Evolutionary conservation across 495 filamentous ascomycete genomes (phyloP).

Genomic region (Cercophora samala): DNA sequence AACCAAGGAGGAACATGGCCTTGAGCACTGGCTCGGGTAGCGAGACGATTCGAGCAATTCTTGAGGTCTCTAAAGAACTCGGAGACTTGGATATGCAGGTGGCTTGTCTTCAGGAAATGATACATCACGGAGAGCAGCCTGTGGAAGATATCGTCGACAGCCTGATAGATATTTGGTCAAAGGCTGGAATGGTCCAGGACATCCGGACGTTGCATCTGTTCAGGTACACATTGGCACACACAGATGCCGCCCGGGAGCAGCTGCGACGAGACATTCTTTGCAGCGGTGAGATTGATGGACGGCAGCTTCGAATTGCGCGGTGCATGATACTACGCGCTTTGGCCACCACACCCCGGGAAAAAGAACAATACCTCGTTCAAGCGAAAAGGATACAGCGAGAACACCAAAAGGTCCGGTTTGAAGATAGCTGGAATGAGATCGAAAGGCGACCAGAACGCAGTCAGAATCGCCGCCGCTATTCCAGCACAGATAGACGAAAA

Average conservation of each 20-base stretch:
- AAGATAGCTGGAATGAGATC: no score
- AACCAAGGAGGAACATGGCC: not conserved
- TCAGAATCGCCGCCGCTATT: no score
- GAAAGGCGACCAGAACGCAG: no score
- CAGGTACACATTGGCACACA: not conserved
- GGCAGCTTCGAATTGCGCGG: not conserved
- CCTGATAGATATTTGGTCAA: not conserved
- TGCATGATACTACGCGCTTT: not conserved
- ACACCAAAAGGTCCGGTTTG: no score
- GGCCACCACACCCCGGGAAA: not conserved
- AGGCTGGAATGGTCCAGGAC: not conserved
- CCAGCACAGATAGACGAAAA: no score
- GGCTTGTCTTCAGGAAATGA: not conserved
- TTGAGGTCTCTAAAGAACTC: not conserved
- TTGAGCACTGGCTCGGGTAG: no score
- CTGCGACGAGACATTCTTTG: not conserved
- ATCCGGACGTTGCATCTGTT: not conserved
- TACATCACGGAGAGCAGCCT: not conserved
- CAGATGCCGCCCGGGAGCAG: not conserved
- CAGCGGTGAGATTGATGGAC: not conserved
- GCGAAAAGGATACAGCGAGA: not conserved
- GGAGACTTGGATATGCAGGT: slow-evolving; percentile 4
- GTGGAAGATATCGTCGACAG: not conserved
- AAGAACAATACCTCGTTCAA: not conserved
- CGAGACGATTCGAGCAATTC: not conserved